These are phyloP conservation scores for Fusarium luffae DNA, from an alignment of 2,329 filamentous ascomycete species.

Conservation along the genomic window DNA sequence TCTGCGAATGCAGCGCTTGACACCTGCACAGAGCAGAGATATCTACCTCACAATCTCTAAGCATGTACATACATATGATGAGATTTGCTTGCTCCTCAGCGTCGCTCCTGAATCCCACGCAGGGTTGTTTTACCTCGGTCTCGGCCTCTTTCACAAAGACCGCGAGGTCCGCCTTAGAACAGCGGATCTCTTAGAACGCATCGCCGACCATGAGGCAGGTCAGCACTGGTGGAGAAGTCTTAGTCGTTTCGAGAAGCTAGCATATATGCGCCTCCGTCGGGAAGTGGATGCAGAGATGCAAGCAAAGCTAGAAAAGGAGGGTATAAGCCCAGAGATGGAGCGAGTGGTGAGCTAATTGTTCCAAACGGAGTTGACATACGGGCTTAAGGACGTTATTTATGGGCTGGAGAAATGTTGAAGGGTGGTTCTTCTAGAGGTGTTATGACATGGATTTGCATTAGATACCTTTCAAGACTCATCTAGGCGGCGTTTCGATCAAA, in stretches of 20 bases:
- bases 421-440: conserved; percentile 33
- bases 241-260: conserved; percentile 88
- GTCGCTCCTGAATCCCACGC: conserved; percentile 87
- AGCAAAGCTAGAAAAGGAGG: conserved; percentile 59
- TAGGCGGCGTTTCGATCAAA: conserved; percentile 41
- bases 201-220: conserved; percentile 88
- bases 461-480: conserved; percentile 35
- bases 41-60: conserved; percentile 85
- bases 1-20: conserved; percentile 82
- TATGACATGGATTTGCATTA: conserved; percentile 35
- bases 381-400: conserved; percentile 19
- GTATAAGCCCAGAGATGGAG: conserved; percentile 54
- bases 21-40: conserved; percentile 78
- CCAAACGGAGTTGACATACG: conserved; percentile 1
- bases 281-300: conserved; percentile 67
- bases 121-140: conserved; percentile 88
- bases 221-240: conserved; percentile 91
- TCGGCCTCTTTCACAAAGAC: conserved; percentile 92
- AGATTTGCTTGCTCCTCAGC: conserved; percentile 84
- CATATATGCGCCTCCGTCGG: conserved; percentile 81
- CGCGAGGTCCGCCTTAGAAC: conserved; percentile 80
- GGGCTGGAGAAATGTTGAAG: conserved; percentile 26
- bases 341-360: conserved; percentile 60
- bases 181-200: conserved; percentile 82
- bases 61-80: conserved; percentile 82